Percentiles rank a stretch among this genome's conserved stretches.
phyloP scores from a whole-genome alignment of 768 basidiomycete genomes.

The Boletellus ananiceps region DNA sequence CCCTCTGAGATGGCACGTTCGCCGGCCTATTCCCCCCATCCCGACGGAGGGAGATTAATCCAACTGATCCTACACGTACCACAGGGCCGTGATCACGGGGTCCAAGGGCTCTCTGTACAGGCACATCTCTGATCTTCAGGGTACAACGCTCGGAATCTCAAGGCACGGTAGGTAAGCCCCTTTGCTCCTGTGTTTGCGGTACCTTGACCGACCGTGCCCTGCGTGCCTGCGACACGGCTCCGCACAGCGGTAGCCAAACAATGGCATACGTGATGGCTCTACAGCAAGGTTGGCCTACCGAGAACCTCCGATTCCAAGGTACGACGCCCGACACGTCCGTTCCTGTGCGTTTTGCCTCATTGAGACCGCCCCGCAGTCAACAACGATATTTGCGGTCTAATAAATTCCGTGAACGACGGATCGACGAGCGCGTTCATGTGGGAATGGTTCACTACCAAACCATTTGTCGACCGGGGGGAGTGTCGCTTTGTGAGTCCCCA shows the following conservation, averaged over 20 bases:
- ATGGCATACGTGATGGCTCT: slow-evolving; percentile 96
- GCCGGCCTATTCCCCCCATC: neutral
- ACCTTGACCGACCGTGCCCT: neutral
- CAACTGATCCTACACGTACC: neutral
- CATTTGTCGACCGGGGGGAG: slow-evolving; percentile 74
- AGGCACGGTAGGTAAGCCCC: slow-evolving; percentile 66
- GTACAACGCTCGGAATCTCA: slow-evolving; percentile 85
- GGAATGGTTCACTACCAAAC: slow-evolving; percentile 90
- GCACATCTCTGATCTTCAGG: slow-evolving; percentile 67
- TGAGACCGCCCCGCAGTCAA: slow-evolving; percentile 47
- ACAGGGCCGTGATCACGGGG: slow-evolving; percentile 91
- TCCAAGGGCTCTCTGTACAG: slow-evolving; percentile 60
- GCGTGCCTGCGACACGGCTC: neutral
- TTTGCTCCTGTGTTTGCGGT: neutral
- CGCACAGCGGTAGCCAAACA: slow-evolving; percentile 73
- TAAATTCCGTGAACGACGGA: slow-evolving; percentile 84
- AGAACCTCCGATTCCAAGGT: slow-evolving; percentile 70
- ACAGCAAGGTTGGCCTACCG: slow-evolving; percentile 75
- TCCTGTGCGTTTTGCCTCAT: neutral
- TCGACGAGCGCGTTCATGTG: slow-evolving; percentile 91
- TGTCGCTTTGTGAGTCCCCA: slow-evolving; percentile 68
- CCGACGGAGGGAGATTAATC: neutral
- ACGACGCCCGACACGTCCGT: slow-evolving; percentile 1
- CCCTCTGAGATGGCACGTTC: slow-evolving; percentile 74
- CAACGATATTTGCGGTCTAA: slow-evolving; percentile 74